Evolutionary conservation across 805 yeast genomes (phyloP).

Genomic region (Kodamaea sagamina): DNA sequence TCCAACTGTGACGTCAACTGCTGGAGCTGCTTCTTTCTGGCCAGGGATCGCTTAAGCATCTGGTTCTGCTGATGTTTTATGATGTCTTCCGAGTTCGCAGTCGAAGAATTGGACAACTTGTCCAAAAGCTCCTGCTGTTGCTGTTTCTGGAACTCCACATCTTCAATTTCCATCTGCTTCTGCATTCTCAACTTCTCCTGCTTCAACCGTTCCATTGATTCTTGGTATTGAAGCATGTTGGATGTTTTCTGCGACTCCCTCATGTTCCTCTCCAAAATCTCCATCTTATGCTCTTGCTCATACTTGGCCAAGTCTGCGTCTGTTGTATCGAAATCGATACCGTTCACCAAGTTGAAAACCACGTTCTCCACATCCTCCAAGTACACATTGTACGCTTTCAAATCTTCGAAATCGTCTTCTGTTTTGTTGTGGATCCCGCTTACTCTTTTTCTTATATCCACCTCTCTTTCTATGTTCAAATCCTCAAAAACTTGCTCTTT

Average conservation of each 20-base stretch:
- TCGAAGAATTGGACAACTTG: constrained; percentile 33
- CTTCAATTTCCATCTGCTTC: constrained; percentile 54
- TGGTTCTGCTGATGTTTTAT: constrained; percentile 38
- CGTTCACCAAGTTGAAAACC: constrained; percentile 72
- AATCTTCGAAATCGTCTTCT: constrained; percentile 64
- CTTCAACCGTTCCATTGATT: constrained; percentile 46
- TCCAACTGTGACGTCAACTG: constrained; percentile 60
- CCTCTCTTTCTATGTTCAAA: constrained; percentile 84
- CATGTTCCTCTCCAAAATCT: constrained; percentile 75
- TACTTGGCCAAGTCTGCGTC: constrained; percentile 66
- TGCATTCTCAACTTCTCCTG: constrained; percentile 73
- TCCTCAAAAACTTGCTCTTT: constrained; percentile 94
- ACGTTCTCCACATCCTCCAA: constrained; percentile 82
- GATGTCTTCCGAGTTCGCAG: constrained; percentile 40
- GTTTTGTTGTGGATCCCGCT: constrained; percentile 77
- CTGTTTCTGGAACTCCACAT: constrained; percentile 39
- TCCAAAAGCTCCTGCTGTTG: constrained; percentile 45
- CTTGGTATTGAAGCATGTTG: constrained; percentile 71
- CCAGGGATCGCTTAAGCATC: constrained; percentile 61
- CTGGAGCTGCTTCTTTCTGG: constrained; percentile 60
- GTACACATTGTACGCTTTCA: constrained; percentile 70
- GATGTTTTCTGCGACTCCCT: constrained; percentile 60
- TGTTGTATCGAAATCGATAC: constrained; percentile 66
- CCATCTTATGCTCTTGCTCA: constrained; percentile 71
- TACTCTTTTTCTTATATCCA: constrained; percentile 83